A percentile compares a stretch with the other conserved stretches of the same genome.
phyloP scores from a whole-genome alignment of 140 eudicot species.

The Erigeron philadelphicus region DNA sequence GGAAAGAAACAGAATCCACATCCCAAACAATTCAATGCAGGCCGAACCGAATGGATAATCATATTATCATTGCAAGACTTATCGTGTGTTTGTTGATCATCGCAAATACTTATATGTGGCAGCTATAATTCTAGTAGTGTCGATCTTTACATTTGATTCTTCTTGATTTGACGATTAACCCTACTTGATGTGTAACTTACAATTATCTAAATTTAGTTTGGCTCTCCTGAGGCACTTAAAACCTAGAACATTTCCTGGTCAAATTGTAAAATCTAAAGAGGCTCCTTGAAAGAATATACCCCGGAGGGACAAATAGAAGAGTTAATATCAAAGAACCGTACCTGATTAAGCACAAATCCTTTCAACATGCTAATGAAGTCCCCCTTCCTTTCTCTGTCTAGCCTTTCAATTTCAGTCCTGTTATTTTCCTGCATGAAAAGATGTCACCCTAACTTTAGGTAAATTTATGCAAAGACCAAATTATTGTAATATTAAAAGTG shows the following conservation, averaged over 20 bases:
- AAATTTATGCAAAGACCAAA: background rate
- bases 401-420: constrained; percentile 57
- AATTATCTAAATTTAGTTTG: background rate
- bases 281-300: no score
- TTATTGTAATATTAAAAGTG: background rate
- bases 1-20: no score
- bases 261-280: background rate
- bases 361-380: constrained; percentile 73
- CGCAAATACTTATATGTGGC: no score
- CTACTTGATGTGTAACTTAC: background rate
- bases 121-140: no score
- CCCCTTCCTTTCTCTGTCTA: constrained; percentile 55
- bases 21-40: no score
- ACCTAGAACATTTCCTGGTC: background rate
- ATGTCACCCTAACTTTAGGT: background rate
- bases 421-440: constrained; percentile 70
- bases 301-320: background rate
- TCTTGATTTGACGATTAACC: background rate
- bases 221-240: background rate
- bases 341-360: constrained; percentile 83
- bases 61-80: no score
- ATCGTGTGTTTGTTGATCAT: no score
- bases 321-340: constrained; percentile 23
- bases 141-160: background rate
- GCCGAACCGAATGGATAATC: no score